phyloP scores from a whole-genome alignment of 495 filamentous ascomycete species.

The Durotheca rogersii region DNA sequence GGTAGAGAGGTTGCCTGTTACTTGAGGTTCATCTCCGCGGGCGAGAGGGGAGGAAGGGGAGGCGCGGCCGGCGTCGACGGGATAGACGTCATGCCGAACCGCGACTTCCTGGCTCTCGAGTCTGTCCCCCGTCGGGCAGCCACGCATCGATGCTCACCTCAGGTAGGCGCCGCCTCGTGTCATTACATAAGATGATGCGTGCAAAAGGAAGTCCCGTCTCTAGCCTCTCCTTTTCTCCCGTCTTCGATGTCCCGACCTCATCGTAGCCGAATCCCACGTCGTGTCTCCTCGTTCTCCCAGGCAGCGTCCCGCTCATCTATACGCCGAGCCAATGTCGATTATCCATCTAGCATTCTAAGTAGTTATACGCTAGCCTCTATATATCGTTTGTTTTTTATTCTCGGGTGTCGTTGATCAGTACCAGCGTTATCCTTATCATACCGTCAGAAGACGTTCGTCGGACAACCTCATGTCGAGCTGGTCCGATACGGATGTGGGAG shows the following conservation, averaged over 20 bases:
- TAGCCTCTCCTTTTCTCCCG: background rate
- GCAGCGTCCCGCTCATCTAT: background rate
- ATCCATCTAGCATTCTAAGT: no score
- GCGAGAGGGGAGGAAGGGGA: no score
- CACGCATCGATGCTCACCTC: background rate
- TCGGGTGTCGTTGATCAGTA: background rate
- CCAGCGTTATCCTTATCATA: background rate
- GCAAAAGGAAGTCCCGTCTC: no score
- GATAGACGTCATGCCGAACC: background rate
- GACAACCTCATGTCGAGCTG: conserved; percentile 13
- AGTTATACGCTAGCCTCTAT: no score
- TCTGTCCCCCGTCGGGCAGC: background rate
- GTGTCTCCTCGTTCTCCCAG: no score
- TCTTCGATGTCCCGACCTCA: background rate
- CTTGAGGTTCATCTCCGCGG: background rate
- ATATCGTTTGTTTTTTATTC: no score
- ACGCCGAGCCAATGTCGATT: background rate
- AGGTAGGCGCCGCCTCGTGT: background rate
- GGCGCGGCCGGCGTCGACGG: background rate
- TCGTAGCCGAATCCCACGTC: background rate
- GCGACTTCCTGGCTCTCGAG: background rate
- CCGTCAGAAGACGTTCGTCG: no score
- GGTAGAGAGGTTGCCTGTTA: background rate
- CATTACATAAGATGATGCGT: no score
- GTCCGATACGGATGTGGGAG: conserved; percentile 4